Evolutionary conservation across 805 yeast genomes (phyloP).

Genomic region (Yarrowia alimentaria): DNA sequence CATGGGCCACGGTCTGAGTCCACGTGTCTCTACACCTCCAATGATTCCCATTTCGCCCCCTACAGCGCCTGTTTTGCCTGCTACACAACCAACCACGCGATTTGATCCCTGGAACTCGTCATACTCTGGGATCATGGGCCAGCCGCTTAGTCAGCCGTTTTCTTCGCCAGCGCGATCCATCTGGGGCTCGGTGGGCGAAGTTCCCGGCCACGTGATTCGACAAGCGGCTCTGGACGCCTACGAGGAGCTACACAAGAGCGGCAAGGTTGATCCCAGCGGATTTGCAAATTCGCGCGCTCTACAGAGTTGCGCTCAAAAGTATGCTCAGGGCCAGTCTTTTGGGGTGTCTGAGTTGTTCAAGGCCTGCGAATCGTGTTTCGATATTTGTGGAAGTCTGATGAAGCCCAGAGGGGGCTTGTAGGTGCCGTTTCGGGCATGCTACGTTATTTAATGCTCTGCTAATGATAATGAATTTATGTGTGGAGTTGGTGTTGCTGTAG

Average conservation of each 20-base stretch:
- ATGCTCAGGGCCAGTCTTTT: slow-evolving; percentile 13
- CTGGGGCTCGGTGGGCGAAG: slow-evolving; percentile 2
- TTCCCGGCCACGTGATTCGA: slow-evolving; percentile 13
- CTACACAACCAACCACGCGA: slow-evolving; percentile 3
- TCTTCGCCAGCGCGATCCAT: background rate
- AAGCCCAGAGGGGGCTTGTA: slow-evolving; percentile 12
- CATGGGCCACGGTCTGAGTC: too few relatives aligned
- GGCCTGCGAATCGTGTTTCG: slow-evolving; percentile 13
- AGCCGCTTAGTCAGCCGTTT: background rate
- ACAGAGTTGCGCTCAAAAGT: slow-evolving; percentile 8
- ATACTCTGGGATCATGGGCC: slow-evolving; percentile 6
- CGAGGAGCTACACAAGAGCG: slow-evolving; percentile 17
- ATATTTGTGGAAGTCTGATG: slow-evolving; percentile 15
- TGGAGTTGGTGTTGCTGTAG: too few relatives aligned
- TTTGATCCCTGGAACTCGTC: slow-evolving; percentile 27
- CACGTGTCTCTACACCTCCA: background rate
- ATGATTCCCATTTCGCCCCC: slow-evolving; percentile 6
- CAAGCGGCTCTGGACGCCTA: slow-evolving; percentile 25
- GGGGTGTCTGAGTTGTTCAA: slow-evolving; percentile 10
- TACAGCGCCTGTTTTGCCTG: background rate
- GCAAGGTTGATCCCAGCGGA: slow-evolving; percentile 5
- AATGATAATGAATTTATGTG: too few relatives aligned
- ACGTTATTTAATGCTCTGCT: too few relatives aligned
- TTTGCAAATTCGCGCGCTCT: slow-evolving; percentile 19
- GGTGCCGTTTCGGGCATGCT: too few relatives aligned